phyloP scores from a whole-genome alignment of 2,329 filamentous ascomycete species.

The Alternaria infectoria region DNA sequence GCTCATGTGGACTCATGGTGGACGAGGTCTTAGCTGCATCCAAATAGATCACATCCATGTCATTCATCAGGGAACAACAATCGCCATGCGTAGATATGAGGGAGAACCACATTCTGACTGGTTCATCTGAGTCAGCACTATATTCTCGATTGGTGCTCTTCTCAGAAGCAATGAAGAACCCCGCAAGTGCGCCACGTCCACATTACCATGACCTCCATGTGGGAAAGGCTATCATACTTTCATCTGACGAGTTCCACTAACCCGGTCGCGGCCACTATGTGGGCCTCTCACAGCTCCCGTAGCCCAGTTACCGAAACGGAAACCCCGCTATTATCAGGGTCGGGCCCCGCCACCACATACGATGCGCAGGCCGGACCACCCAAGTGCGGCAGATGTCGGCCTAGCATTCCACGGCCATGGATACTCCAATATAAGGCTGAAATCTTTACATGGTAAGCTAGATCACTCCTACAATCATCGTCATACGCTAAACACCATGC shows the following conservation, averaged over 20 bases:
- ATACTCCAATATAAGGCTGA: constrained; percentile 38
- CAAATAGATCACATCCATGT: constrained; percentile 19
- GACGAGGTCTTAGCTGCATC: constrained; percentile 43
- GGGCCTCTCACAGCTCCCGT: constrained; percentile 23
- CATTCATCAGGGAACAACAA: not conserved
- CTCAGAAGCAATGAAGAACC: constrained; percentile 4
- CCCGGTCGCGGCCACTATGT: constrained; percentile 23
- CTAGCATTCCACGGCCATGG: constrained; percentile 21
- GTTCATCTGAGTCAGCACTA: constrained; percentile 15
- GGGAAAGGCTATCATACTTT: not conserved
- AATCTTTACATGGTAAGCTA: constrained; percentile 15
- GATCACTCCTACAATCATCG: not conserved
- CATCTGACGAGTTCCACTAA: constrained; percentile 23
- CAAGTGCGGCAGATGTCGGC: constrained; percentile 40
- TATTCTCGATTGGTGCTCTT: not conserved
- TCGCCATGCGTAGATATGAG: not conserved
- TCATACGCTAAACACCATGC: constrained; percentile 26
- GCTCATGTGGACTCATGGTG: constrained; percentile 45
- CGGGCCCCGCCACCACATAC: constrained; percentile 42
- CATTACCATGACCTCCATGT: constrained; percentile 9
- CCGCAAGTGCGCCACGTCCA: constrained; percentile 18
- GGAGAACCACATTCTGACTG: not conserved
- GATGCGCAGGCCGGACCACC: constrained; percentile 35
- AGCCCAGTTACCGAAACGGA: constrained; percentile 19
- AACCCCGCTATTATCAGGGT: constrained; percentile 35